Evolutionary conservation across 148 eudicot genomes (phyloP), one percentile per base, ranked within the genome.

Genomic region (Polygonum maritimum): DNA sequence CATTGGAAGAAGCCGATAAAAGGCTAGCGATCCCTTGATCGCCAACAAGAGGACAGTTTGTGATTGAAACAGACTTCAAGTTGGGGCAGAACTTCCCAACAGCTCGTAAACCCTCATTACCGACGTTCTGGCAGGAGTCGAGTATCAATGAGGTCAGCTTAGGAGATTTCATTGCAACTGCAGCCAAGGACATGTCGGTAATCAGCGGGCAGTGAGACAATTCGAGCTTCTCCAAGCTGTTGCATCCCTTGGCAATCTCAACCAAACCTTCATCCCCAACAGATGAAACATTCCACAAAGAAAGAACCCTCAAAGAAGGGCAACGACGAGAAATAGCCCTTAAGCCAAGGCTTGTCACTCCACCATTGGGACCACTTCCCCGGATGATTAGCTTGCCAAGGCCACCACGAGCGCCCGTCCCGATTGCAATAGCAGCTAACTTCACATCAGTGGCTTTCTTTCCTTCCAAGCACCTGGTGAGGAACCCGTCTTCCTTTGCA

Each of bases 391-490:
- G 91, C 89, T 95, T 92, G 2, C 96, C 99, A 15, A 95, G 78
- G 31, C 97, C 94, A 71, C 97, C 98, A 44, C 87, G 83, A 39
- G 77, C 55, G 71, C 75, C 79, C 44, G 89, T 87, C 52, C 97
- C 97, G 77, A 91, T 84, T 80, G 97, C 88, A 78, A 88, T 81
- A 51, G 99, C 94, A 52, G 98, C 97, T 81, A 95, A 90, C 81
- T 96, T 85, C 16, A 95, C 88, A 88, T 95, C 97, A 1, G 94
- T 95, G 36, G 94, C 97, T 79, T 91, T 89, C 85, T 92, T 92
- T 11, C 97, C 99, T 76, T 90, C 97, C 81, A 95, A 76, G 63
- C 85, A 76, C 81, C 97, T 87, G 14, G 97, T 82, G 76, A 92
- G 97, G 71, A 71, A 87, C 7, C 97, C 97, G 75, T 85, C 89